A percentile compares a stretch with the other conserved stretches of the same genome.
Evolutionary conservation across 768 basidiomycete genomes (phyloP).

Genomic region (Mycena chlorophos): DNA sequence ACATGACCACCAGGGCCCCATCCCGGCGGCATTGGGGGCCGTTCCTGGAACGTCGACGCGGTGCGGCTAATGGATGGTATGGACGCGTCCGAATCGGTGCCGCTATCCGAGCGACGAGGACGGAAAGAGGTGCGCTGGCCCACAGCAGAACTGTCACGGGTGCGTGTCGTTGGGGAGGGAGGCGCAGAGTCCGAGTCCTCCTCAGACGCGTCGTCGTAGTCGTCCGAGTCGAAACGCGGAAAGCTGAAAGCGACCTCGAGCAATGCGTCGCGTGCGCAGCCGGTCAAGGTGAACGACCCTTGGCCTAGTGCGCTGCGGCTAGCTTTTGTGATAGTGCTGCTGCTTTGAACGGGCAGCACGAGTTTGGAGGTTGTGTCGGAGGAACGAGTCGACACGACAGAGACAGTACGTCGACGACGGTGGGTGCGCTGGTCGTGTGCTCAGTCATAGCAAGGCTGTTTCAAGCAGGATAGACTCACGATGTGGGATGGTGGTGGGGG

Average conservation of each 20-base stretch:
- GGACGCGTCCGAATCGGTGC: constrained; percentile 3
- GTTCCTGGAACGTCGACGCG: constrained; percentile 14
- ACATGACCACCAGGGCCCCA: no score
- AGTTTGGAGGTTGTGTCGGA: constrained; percentile 4
- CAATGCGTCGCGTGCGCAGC: constrained; percentile 17
- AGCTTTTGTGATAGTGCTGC: constrained; percentile 1
- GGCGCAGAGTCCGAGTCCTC: neutral
- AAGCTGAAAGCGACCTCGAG: neutral
- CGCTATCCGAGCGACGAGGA: constrained; percentile 1
- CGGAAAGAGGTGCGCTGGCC: neutral
- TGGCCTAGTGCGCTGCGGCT: constrained; percentile 1
- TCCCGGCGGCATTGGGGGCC: constrained; percentile 8
- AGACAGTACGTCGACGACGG: constrained; percentile 10
- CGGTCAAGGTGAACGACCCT: constrained; percentile 19
- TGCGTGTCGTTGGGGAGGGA: neutral
- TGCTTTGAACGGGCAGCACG: constrained; percentile 4
- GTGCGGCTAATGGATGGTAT: constrained; percentile 21
- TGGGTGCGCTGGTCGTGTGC: no score
- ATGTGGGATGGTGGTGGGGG: neutral
- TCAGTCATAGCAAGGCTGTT: no score
- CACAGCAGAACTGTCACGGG: neutral
- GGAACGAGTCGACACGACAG: constrained; percentile 6
- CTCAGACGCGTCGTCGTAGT: constrained; percentile 4
- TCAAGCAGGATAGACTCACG: neutral
- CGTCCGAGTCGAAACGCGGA: neutral